Evolutionary conservation across 2,329 filamentous ascomycete species (phyloP), one percentile per base, ranked within the genome.

Genomic region (Proliferodiscus dingleyae): DNA sequence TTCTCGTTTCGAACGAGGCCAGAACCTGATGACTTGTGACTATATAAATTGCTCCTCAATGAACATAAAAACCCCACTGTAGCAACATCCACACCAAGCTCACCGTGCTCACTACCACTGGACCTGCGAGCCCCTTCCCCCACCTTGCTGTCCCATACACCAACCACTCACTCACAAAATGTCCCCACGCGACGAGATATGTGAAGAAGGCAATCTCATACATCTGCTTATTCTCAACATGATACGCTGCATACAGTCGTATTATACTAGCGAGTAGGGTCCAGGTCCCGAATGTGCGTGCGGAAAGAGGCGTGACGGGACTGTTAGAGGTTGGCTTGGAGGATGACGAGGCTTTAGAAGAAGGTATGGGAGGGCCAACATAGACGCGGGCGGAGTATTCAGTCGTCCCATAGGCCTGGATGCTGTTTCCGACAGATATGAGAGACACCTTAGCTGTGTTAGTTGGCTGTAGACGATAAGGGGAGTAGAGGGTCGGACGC

Each of bases 341-440:
- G 24, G 24, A 11, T 11, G 75, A 48, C 64, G 64, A 54, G 21
- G 67, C 65, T 33, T 69, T 57, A 41, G n/a, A n/a, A n/a, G n/a
- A n/a, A n/a, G n/a, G n/a, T n/a, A 26, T 26, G 24, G 6, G 10
- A 34, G 67, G 66, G 1, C 81, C 81, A 57, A 84, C 80, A 73
- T 97, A 98, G 62, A 97, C 80, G 65, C 88, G 85, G n/a, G 83
- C 81, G 6, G 89, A 89, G 70, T 87, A 94, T 65, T 82, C 75
- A 3, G 90, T 75, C 15, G 89, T 94, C 28, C 72, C 61, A 69
- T 95, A 94, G 63, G 87, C 81, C 72, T 96, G 90, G 37, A 94
- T 64, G 28, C 82, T 85, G 73, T 98, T 98, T 60, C 80, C 84
- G 48, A 93, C 74, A 23, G 91, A 89, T 46, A 94, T 78, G 46